These are phyloP conservation scores for Lagenidium giganteum DNA, from an alignment of 352 stramenopile genomes.

Conservation along the genomic window DNA sequence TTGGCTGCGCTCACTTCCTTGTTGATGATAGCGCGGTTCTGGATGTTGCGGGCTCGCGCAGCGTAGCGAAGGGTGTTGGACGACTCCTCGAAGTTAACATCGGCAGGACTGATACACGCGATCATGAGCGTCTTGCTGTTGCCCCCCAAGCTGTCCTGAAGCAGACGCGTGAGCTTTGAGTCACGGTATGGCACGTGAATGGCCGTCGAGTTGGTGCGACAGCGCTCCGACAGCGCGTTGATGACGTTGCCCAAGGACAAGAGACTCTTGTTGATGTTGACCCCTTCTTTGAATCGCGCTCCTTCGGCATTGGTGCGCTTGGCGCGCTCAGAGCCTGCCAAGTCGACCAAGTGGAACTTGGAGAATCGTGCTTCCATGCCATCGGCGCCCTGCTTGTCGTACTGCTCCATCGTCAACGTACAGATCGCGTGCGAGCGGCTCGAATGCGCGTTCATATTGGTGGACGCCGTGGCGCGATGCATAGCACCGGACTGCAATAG, in stretches of 20 bases:
- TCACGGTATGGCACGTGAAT: slow-evolving; percentile 86
- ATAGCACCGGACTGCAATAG: slow-evolving; percentile 41
- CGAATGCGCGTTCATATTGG: slow-evolving; percentile 67
- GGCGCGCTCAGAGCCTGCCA: slow-evolving; percentile 92
- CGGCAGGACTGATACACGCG: slow-evolving; percentile 71
- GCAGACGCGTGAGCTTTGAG: slow-evolving; percentile 87
- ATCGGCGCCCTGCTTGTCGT: slow-evolving; percentile 15
- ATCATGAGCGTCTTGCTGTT: slow-evolving; percentile 93
- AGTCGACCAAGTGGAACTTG: slow-evolving; percentile 95
- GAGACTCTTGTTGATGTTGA: slow-evolving; percentile 94
- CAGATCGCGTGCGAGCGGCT: slow-evolving; percentile 90
- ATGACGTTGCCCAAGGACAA: slow-evolving; percentile 96
- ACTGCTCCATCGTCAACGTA: slow-evolving; percentile 81
- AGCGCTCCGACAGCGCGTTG: slow-evolving; percentile 84
- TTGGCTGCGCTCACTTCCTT: slow-evolving; percentile 91
- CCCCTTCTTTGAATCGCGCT: slow-evolving; percentile 86
- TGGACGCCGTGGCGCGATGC: slow-evolving; percentile 56
- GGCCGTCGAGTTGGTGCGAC: slow-evolving; percentile 30
- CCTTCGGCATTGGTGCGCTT: slow-evolving; percentile 87
- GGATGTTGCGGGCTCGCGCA: slow-evolving; percentile 97
- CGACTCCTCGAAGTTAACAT: slow-evolving; percentile 91
- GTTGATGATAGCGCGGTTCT: slow-evolving; percentile 97
- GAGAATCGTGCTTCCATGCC: slow-evolving; percentile 41
- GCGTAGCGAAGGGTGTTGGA: slow-evolving; percentile 94
- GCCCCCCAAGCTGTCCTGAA: slow-evolving; percentile 85